Percentiles rank a stretch among this genome's conserved stretches.
Evolutionary conservation across 177 flowering plant genomes (phyloP).

Genomic region (Vitis hybrid): DNA sequence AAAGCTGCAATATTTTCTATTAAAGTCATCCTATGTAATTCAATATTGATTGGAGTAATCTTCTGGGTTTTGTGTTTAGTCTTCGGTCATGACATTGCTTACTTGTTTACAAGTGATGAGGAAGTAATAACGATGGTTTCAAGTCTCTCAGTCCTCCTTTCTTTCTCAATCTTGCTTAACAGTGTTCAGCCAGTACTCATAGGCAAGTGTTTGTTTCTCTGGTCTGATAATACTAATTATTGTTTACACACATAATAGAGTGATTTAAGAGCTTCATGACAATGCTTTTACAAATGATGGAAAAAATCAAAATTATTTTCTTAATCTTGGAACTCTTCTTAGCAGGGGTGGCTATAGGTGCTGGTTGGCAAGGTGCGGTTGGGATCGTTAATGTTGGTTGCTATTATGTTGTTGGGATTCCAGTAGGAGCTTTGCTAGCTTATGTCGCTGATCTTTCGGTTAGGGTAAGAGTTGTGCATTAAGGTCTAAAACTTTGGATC

Average conservation of each 20-base stretch:
- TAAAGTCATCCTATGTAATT: slow-evolving; percentile 35
- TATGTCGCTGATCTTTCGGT: slow-evolving; percentile 29
- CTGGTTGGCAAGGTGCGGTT: slow-evolving; percentile 47
- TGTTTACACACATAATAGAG: neutral
- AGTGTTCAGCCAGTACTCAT: slow-evolving; percentile 52
- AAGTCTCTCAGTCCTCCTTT: slow-evolving; percentile 41
- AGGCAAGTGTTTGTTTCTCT: slow-evolving; percentile 24
- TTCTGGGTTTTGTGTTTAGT: slow-evolving; percentile 38
- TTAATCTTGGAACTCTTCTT: too few relatives aligned
- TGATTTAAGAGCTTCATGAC: too few relatives aligned
- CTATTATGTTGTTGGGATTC: slow-evolving; percentile 46
- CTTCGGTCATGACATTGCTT: slow-evolving; percentile 29
- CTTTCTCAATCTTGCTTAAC: slow-evolving; percentile 48
- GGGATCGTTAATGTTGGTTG: slow-evolving; percentile 44
- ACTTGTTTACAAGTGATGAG: slow-evolving; percentile 38
- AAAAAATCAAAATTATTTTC: too few relatives aligned
- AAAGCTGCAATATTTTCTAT: slow-evolving; percentile 54
- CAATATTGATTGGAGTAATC: slow-evolving; percentile 38
- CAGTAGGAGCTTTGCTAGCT: slow-evolving; percentile 44
- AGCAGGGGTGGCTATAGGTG: slow-evolving; percentile 60
- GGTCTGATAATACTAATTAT: neutral
- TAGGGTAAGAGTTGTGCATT: slow-evolving; percentile 20
- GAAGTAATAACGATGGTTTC: slow-evolving; percentile 45
- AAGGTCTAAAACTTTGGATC: neutral
- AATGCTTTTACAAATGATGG: too few relatives aligned